A percentile compares a stretch with the other conserved stretches of the same genome.
Evolutionary conservation across 2,329 filamentous ascomycete genomes (phyloP).

Genomic region (Coniochaeta sp.): DNA sequence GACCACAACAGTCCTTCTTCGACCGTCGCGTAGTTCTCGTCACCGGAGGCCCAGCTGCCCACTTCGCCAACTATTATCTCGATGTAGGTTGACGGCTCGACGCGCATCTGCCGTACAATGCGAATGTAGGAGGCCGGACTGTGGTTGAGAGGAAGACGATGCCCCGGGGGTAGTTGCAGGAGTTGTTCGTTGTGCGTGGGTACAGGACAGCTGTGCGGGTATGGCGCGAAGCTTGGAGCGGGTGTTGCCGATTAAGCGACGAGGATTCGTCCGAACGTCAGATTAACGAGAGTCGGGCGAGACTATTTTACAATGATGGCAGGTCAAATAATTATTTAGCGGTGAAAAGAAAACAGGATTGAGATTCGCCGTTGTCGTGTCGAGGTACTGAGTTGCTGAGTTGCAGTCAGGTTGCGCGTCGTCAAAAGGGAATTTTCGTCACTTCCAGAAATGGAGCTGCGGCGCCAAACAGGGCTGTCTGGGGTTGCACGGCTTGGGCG

Average conservation of each 20-base stretch:
- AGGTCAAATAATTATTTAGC: neutral
- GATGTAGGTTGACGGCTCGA: neutral
- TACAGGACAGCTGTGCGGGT: neutral
- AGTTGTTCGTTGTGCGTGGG: neutral
- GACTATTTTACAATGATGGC: neutral
- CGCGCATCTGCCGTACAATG: neutral
- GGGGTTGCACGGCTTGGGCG: neutral
- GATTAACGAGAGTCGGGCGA: neutral
- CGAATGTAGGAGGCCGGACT: neutral
- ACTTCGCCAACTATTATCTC: neutral
- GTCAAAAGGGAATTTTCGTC: conserved; percentile 5
- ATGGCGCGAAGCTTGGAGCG: neutral
- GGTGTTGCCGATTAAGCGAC: neutral
- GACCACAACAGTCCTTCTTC: neutral
- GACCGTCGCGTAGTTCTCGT: neutral
- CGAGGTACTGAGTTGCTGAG: no score
- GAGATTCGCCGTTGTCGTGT: neutral
- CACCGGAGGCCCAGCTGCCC: neutral
- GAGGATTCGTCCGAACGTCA: neutral
- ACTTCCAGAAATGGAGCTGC: conserved; percentile 7
- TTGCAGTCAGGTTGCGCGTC: neutral
- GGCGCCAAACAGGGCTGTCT: conserved; percentile 11
- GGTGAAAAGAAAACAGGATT: neutral
- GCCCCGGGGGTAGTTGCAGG: neutral
- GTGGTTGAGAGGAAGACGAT: neutral